A percentile compares a stretch with the other conserved stretches of the same genome.
Conservation (phyloP, 257 asterid genomes). For the Ligustrum vulgare region DNA sequence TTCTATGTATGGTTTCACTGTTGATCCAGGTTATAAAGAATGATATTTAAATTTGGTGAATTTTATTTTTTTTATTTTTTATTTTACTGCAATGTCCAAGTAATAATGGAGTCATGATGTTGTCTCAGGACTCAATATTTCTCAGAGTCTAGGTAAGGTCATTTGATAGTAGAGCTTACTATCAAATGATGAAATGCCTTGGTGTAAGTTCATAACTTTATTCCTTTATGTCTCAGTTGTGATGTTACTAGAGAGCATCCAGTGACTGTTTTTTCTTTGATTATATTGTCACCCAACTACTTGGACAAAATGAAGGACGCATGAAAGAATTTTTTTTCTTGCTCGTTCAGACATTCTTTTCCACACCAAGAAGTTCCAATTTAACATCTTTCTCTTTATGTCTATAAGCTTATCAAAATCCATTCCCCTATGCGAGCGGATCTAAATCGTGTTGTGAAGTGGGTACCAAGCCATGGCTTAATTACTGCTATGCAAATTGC, state of each 20-base stretch:
- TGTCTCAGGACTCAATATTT: slow-evolving; percentile 85
- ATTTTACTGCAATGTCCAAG: not conserved
- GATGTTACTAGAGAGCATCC: not conserved
- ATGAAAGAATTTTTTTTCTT: not conserved
- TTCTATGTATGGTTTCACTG: slow-evolving; percentile 97
- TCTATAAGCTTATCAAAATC: slow-evolving; percentile 73
- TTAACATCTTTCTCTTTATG: slow-evolving; percentile 11
- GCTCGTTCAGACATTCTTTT: not conserved
- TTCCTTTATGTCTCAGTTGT: not conserved
- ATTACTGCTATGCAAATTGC: slow-evolving; percentile 74
- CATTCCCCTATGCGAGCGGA: slow-evolving; percentile 94
- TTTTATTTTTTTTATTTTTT: not conserved
- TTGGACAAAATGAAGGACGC: not conserved
- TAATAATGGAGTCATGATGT: slow-evolving; percentile 23
- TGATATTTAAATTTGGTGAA: slow-evolving; percentile 32
- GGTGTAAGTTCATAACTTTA: slow-evolving; percentile 58
- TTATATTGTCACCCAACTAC: not conserved
- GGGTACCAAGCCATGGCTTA: slow-evolving; percentile 64
- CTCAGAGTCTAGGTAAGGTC: slow-evolving; percentile 92
- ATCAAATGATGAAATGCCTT: slow-evolving; percentile 97
- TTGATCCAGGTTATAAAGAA: slow-evolving; percentile 97
- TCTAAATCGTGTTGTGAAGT: slow-evolving; percentile 76
- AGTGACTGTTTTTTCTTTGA: not conserved
- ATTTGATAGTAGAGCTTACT: slow-evolving; percentile 90
- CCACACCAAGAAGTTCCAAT: slow-evolving; percentile 7